These are phyloP conservation scores for Fusarium torreyae DNA, from an alignment of 2,329 filamentous ascomycete genomes.

Conservation along the genomic window DNA sequence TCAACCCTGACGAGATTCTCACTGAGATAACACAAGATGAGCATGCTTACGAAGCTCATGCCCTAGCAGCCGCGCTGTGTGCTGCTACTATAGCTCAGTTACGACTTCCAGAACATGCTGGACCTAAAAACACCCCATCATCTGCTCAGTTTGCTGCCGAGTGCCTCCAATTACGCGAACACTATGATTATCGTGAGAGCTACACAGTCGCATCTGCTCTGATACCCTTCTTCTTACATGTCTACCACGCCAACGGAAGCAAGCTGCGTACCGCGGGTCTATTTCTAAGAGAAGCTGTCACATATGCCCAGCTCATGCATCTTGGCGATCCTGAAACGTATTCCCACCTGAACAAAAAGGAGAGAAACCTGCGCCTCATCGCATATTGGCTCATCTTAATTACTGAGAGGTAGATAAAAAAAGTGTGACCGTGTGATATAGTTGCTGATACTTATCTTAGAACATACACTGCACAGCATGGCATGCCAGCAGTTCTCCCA, in stretches of 20 bases:
- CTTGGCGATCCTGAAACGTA: slow-evolving; percentile 45
- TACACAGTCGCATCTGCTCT: slow-evolving; percentile 39
- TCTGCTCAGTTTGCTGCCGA: slow-evolving; percentile 40
- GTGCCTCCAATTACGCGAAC: slow-evolving; percentile 36
- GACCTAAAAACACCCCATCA: slow-evolving; percentile 24
- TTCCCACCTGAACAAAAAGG: slow-evolving; percentile 17
- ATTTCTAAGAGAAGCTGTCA: slow-evolving; percentile 46
- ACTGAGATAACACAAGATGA: slow-evolving; percentile 23
- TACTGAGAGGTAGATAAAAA: slow-evolving; percentile 31
- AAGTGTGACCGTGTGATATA: accelerated
- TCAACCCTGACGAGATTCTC: slow-evolving; percentile 41
- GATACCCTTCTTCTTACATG: slow-evolving; percentile 50
- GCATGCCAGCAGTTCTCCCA: slow-evolving; percentile 42
- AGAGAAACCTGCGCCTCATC: slow-evolving; percentile 41
- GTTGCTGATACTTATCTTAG: slow-evolving; percentile 9
- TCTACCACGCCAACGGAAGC: slow-evolving; percentile 50
- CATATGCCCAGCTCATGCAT: slow-evolving; percentile 44
- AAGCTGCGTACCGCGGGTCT: slow-evolving; percentile 48
- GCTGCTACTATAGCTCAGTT: slow-evolving; percentile 50
- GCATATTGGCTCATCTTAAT: slow-evolving; percentile 50
- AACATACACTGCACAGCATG: slow-evolving; percentile 46
- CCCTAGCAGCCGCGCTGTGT: slow-evolving; percentile 47
- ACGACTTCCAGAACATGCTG: slow-evolving; percentile 45
- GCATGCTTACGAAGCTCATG: slow-evolving; percentile 43
- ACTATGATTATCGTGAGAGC: slow-evolving; percentile 47